Conservation (phyloP, 2,329 filamentous ascomycete species). For the Colletotrichum lini region DNA sequence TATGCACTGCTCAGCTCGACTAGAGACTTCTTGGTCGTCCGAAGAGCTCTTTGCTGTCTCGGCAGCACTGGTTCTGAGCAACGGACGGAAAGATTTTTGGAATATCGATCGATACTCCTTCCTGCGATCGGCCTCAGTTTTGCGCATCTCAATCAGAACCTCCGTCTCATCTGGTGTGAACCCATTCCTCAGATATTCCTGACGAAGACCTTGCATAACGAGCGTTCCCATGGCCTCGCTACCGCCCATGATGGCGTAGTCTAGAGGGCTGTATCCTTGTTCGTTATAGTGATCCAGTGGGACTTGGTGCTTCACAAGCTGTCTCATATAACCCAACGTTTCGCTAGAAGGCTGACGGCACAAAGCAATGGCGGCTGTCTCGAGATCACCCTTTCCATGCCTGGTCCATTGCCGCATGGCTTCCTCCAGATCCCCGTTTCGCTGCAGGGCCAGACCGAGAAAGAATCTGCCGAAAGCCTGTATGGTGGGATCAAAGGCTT, state of each 20-base stretch:
- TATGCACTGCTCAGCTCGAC: too few species aligned
- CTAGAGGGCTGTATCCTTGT: too few species aligned
- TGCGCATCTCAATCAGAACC: too few species aligned
- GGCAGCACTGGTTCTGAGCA: slow-evolving; percentile 44
- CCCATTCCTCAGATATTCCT: too few species aligned
- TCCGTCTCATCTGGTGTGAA: too few species aligned
- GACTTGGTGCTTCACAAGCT: too few species aligned
- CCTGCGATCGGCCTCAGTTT: slow-evolving; percentile 50
- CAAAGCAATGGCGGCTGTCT: slow-evolving; percentile 49
- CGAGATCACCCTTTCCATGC: slow-evolving; percentile 47
- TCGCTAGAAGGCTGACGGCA: slow-evolving; percentile 56
- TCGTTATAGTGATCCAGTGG: too few species aligned
- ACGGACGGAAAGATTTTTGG: slow-evolving; percentile 50
- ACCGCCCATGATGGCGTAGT: too few species aligned
- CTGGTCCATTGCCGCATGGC: slow-evolving; percentile 49
- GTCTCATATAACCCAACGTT: slow-evolving; percentile 50
- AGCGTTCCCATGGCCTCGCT: too few species aligned
- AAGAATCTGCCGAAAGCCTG: slow-evolving; percentile 51
- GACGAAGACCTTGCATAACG: too few species aligned
- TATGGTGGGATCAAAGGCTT: slow-evolving; percentile 46
- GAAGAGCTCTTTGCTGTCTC: too few species aligned
- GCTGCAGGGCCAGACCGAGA: slow-evolving; percentile 49
- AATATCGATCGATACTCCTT: not conserved
- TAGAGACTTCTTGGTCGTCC: too few species aligned
- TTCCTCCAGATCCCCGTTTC: slow-evolving; percentile 44